A percentile compares a stretch with the other conserved stretches of the same genome.
Conservation (phyloP, 75 land plant species). For the Selaginella moellendorffii region DNA sequence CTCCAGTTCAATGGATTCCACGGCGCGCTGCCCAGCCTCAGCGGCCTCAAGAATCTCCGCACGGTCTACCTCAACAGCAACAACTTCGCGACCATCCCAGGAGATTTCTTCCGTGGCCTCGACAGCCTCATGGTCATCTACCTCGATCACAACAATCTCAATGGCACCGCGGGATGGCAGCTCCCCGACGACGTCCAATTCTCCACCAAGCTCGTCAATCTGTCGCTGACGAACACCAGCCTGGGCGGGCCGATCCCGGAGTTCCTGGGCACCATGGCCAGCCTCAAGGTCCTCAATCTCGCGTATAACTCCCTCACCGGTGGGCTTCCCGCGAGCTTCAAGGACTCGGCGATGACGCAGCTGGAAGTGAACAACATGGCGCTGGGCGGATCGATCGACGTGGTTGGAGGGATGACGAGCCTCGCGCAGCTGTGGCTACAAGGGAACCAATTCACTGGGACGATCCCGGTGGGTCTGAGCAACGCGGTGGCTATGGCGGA, state of each 20-base stretch:
- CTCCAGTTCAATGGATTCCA: conserved; percentile 38
- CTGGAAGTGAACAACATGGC: background rate
- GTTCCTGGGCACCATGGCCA: conserved; percentile 25
- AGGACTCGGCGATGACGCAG: background rate
- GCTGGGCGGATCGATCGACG: conserved; percentile 19
- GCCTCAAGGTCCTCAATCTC: conserved; percentile 25
- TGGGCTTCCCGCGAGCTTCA: background rate
- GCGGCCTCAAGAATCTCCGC: conserved; percentile 29
- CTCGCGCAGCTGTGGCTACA: conserved; percentile 50
- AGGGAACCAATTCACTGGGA: conserved; percentile 60
- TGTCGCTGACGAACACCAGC: conserved; percentile 35
- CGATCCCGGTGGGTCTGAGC: conserved; percentile 40
- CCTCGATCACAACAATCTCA: conserved; percentile 40
- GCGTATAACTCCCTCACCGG: conserved; percentile 23
- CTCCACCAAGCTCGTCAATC: conserved; percentile 20
- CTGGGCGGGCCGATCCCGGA: conserved; percentile 38
- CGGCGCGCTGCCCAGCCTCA: conserved; percentile 48
- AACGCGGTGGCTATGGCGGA: conserved; percentile 23
- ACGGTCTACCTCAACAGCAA: conserved; percentile 30
- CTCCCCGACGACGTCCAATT: conserved; percentile 22
- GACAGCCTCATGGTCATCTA: conserved; percentile 24
- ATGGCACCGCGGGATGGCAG: conserved; percentile 35
- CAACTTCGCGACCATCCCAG: conserved; percentile 33
- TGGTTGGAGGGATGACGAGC: conserved; percentile 30
- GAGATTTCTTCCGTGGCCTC: conserved; percentile 49